Conservation (phyloP, 495 filamentous ascomycete species). For the Rhizodiscina lignyota region DNA sequence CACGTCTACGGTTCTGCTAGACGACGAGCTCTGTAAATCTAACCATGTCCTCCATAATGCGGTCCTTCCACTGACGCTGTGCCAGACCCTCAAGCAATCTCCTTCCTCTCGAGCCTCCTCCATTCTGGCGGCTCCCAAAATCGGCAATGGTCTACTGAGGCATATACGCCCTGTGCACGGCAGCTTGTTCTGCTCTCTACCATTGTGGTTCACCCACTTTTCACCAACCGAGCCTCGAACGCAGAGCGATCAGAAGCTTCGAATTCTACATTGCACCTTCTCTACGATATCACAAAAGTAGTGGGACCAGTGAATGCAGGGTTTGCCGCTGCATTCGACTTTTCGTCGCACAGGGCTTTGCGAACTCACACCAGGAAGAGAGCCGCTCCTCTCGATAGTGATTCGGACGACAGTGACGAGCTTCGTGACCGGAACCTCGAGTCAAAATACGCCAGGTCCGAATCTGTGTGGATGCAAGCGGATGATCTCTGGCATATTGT, state of each 20-base stretch:
- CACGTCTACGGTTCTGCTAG: too few relatives aligned
- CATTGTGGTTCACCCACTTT: not conserved
- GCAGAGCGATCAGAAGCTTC: not conserved
- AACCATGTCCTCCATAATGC: too few relatives aligned
- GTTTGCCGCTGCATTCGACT: not conserved
- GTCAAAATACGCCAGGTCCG: conserved; percentile 40
- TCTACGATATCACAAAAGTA: not conserved
- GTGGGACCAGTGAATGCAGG: not conserved
- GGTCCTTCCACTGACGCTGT: too few relatives aligned
- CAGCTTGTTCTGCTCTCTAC: not conserved
- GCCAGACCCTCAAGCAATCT: too few relatives aligned
- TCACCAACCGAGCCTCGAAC: not conserved
- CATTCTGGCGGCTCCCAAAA: too few relatives aligned
- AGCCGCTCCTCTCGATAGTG: not conserved
- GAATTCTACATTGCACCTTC: not conserved
- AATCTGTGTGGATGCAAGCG: conserved; percentile 52
- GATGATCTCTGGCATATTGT: conserved; percentile 80
- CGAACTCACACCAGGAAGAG: not conserved
- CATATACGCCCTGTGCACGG: too few relatives aligned
- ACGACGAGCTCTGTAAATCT: too few relatives aligned
- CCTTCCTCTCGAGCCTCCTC: too few relatives aligned
- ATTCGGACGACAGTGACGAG: conserved; percentile 11
- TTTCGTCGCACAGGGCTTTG: not conserved
- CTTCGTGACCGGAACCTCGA: conserved; percentile 28
- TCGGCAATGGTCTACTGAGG: too few relatives aligned